Percentiles rank a stretch among this genome's conserved stretches.
Conservation (phyloP, 208 protist species). For the Trypanosoma caninum region DNA sequence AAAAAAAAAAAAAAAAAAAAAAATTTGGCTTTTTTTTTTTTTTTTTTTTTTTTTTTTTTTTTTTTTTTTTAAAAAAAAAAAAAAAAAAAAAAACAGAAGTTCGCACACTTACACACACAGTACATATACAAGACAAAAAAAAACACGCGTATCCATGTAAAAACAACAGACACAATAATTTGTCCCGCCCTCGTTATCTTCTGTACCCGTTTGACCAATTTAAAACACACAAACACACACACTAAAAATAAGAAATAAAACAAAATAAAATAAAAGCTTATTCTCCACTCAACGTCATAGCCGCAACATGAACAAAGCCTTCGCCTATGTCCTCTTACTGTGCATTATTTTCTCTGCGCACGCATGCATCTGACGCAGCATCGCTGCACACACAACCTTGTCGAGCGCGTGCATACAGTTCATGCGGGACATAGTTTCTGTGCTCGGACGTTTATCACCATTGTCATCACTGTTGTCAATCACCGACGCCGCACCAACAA, state of each 20-base stretch:
- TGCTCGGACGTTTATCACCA: constrained; percentile 7
- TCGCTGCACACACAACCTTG: constrained; percentile 64
- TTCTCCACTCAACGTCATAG: constrained; percentile 2
- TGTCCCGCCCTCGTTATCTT: no score
- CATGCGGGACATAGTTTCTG: constrained; percentile 26
- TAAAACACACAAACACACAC: no score
- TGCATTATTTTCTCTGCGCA: constrained; percentile 56
- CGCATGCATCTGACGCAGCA: constrained; percentile 56
- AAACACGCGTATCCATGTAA: not conserved
- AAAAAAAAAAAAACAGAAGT: constrained; percentile 15
- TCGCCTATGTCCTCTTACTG: constrained; percentile 57
- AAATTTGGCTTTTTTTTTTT: not conserved
- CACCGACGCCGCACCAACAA: not conserved
- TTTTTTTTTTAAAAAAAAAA: not conserved
- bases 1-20: constrained; percentile 14
- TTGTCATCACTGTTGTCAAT: constrained; percentile 11
- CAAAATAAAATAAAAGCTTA: constrained; percentile 21
- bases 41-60: constrained; percentile 6
- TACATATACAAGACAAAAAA: no score
- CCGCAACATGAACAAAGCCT: constrained; percentile 18
- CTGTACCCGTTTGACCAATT: no score
- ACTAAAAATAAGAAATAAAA: no score
- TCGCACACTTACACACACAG: not conserved
- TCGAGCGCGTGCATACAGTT: constrained; percentile 68
- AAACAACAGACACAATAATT: not conserved